These are phyloP conservation scores for Ceratobasidium sp. DNA, from an alignment of 1,284 basidiomycete genomes.

Conservation along the genomic window DNA sequence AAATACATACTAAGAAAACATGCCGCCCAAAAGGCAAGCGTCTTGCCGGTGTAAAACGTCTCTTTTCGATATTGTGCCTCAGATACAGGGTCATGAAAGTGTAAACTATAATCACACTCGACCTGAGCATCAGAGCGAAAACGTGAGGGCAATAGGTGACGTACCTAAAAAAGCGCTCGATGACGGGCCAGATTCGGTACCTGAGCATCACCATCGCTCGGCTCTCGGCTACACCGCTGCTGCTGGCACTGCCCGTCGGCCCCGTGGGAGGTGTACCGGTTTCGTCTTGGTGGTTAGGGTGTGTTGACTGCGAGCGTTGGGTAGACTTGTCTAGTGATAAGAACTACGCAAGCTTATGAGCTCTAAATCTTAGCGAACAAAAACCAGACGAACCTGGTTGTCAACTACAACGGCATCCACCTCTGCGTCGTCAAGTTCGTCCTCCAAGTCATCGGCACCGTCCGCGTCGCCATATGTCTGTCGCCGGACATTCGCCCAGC, in stretches of 20 bases:
- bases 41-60: constrained; percentile 46
- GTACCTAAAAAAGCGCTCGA: constrained; percentile 44
- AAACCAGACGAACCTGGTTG: constrained; percentile 56
- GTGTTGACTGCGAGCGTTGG: constrained; percentile 24
- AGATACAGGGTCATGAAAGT: constrained; percentile 45
- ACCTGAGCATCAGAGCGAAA: not conserved
- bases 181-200: constrained; percentile 33
- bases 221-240: constrained; percentile 39
- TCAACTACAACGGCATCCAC: constrained; percentile 81
- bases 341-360: not conserved
- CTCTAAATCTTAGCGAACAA: not conserved
- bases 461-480: not conserved
- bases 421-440: constrained; percentile 53
- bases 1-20: too few species aligned
- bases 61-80: constrained; percentile 49
- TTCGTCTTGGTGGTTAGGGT: constrained; percentile 25
- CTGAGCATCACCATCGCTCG: constrained; percentile 39
- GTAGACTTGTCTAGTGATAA: constrained; percentile 1
- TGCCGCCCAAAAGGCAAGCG: constrained; percentile 73
- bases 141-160: constrained; percentile 7
- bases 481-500: constrained; percentile 20
- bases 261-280: constrained; percentile 36
- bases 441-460: constrained; percentile 7
- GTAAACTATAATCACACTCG: constrained; percentile 25
- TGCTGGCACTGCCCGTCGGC: constrained; percentile 35